These are phyloP conservation scores for Luvunga scandens DNA, from an alignment of 345 rosid species.

Conservation along the genomic window DNA sequence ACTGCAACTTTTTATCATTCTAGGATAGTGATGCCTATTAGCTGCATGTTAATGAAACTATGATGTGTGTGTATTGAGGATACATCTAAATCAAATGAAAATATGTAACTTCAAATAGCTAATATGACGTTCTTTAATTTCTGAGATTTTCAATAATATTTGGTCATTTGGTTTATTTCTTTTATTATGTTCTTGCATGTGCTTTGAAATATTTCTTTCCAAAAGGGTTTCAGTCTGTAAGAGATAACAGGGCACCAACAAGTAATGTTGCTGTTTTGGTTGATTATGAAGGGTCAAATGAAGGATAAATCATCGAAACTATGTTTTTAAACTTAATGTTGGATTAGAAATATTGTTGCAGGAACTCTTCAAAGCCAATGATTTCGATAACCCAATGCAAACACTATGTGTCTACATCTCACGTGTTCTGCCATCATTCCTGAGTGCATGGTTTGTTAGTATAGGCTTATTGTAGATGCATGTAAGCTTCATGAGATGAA, in stretches of 20 bases:
- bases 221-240: background rate
- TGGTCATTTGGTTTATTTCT: background rate
- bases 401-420: background rate
- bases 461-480: too few relatives aligned
- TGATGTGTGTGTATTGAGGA: background rate
- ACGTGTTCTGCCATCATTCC: background rate
- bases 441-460: background rate
- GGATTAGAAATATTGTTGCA: background rate
- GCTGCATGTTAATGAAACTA: background rate
- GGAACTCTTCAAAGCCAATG: background rate
- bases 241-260: background rate
- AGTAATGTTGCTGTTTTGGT: background rate
- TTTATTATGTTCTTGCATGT: background rate
- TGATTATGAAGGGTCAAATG: background rate
- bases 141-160: slow-evolving; percentile 4
- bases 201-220: background rate
- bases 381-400: background rate
- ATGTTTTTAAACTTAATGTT: background rate
- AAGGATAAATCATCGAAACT: background rate
- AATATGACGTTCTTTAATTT: background rate
- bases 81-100: too few relatives aligned
- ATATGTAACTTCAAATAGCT: background rate
- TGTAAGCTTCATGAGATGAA: background rate
- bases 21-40: background rate
- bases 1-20: slow-evolving; percentile 3